Conservation (phyloP, 2,329 filamentous ascomycete species). For the Beauveria asiatica region DNA sequence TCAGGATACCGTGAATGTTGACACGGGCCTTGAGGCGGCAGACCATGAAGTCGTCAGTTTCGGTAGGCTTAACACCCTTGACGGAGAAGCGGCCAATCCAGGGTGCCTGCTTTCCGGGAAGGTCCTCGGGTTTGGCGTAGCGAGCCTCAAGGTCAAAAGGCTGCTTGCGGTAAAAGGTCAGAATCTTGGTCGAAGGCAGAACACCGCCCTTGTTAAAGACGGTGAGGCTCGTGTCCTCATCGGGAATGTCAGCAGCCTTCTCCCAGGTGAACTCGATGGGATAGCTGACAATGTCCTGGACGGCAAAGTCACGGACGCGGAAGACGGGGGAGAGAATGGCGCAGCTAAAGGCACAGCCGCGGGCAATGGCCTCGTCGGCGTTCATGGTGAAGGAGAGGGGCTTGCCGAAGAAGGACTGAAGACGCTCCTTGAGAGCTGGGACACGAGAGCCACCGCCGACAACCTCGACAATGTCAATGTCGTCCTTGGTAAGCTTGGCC, state of each 20-base stretch:
- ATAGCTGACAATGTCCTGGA: slow-evolving; percentile 96
- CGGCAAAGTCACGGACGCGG: slow-evolving; percentile 94
- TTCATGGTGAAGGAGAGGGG: slow-evolving; percentile 90
- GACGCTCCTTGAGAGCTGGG: slow-evolving; percentile 80
- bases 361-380: slow-evolving; percentile 93
- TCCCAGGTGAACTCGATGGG: slow-evolving; percentile 99
- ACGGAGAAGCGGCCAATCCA: slow-evolving; percentile 98
- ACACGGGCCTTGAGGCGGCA: slow-evolving; percentile 98
- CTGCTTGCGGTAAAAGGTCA: slow-evolving; percentile 98
- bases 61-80: slow-evolving; percentile 90
- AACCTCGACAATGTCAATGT: slow-evolving; percentile 89
- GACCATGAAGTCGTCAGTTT: slow-evolving; percentile 97
- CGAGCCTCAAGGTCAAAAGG: slow-evolving; percentile 92
- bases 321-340: slow-evolving; percentile 96
- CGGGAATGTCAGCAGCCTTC: slow-evolving; percentile 94
- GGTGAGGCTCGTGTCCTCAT: slow-evolving; percentile 93
- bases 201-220: slow-evolving; percentile 97
- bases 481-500: slow-evolving; percentile 80
- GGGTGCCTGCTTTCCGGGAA: slow-evolving; percentile 83
- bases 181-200: slow-evolving; percentile 96
- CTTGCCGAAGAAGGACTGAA: slow-evolving; percentile 90
- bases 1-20: slow-evolving; percentile 92
- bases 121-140: slow-evolving; percentile 76
- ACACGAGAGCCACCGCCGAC: slow-evolving; percentile 93
- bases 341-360: slow-evolving; percentile 94